Conservation (phyloP, 495 filamentous ascomycete species). For the Thermochaetoides thermophila region DNA sequence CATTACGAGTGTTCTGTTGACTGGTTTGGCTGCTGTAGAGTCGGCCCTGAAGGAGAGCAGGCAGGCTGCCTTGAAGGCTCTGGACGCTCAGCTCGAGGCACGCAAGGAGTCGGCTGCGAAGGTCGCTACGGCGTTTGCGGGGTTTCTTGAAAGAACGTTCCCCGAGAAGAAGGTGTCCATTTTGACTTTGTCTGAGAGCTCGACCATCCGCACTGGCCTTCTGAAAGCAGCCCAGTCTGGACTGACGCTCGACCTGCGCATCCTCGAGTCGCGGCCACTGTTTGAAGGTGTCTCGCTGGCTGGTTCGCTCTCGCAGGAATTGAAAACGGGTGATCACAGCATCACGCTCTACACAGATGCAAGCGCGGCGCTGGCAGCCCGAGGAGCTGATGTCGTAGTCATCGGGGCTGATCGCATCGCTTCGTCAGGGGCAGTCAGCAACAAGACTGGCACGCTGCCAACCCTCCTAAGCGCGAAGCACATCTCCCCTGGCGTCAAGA, state of each 20-base stretch:
- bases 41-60: background rate
- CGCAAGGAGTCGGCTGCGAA: constrained; percentile 12
- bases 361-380: constrained; percentile 37
- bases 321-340: constrained; percentile 12
- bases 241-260: constrained; percentile 33
- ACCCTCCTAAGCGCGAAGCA: constrained; percentile 35
- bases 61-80: background rate
- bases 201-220: constrained; percentile 35
- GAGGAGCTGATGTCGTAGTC: constrained; percentile 35
- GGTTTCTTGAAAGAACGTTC: constrained; percentile 11
- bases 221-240: constrained; percentile 8
- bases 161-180: constrained; percentile 16
- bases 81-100: constrained; percentile 6
- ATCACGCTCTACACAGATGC: constrained; percentile 47
- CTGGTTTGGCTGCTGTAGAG: constrained; percentile 24
- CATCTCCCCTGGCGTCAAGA: constrained; percentile 25
- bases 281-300: constrained; percentile 49
- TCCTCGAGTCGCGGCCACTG: constrained; percentile 52
- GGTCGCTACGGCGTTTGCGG: constrained; percentile 20
- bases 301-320: constrained; percentile 25
- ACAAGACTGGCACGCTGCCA: constrained; percentile 51
- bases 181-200: constrained; percentile 45
- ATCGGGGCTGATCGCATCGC: constrained; percentile 51
- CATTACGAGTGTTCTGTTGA: constrained; percentile 36
- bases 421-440: constrained; percentile 40